Evolutionary conservation across 805 yeast genomes (phyloP), one percentile per base, ranked within the genome.

Genomic region (Teunomyces atbi): DNA sequence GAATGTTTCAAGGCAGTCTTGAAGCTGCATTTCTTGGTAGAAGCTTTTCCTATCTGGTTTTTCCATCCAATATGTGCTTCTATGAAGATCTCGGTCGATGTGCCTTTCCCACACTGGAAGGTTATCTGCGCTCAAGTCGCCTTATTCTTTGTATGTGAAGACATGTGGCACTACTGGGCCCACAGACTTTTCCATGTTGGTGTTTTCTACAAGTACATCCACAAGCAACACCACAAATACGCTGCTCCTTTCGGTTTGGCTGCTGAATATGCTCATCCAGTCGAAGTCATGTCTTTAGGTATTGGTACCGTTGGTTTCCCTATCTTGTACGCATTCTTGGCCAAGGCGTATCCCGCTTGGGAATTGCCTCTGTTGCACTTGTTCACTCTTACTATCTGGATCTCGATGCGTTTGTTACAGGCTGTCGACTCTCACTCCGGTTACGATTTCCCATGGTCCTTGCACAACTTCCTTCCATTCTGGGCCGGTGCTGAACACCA

Each of bases 401-500:
- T 79, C 23, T 62, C 69, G 15, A 58, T 79, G 45, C 67, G 84
- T 55, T 69, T 79, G 51, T 71, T 76, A 56, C 84, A 79, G 57
- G 83, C 83, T 12, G 82, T 79, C 35, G 84, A 79, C 56, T 69
- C 83, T 11, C 84, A 79, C 54, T 77, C 82, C 2, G 84, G 84
- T 33, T 79, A 79, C 56, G 83, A 79, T 48, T 79, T 79, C 63
- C 84, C 84, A 3, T 78, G 80, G 81, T 78, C 83, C 1, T 68
- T 79, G 56, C 77, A 79, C 59, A 61, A 77, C 46, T 68, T 78
- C 58, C 43, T 79, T n/a, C 84, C 84, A 36, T 72, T 79, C 62
- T 79, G 84, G 84, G 83, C 84, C 7, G 84, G 84, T 27, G 83
- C 83, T 32, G 82, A 76, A 46, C 84, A 79, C 55, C 84, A 79